A percentile compares a stretch with the other conserved stretches of the same genome.
Conservation (phyloP, 139 green algal genomes). For the Volvox africanus region DNA sequence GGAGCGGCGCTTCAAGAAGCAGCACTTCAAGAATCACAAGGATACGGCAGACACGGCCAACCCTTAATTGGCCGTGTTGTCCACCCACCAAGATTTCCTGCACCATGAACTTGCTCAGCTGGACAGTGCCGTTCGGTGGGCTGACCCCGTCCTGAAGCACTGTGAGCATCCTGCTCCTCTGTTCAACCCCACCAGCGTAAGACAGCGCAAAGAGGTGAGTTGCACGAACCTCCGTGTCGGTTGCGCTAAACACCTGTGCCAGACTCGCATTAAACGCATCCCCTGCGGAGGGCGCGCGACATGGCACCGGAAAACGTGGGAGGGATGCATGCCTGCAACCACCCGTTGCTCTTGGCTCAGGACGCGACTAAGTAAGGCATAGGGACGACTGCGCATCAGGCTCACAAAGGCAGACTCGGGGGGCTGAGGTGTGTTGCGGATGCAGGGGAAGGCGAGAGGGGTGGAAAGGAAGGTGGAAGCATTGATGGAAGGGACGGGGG, state of each 20-base stretch:
- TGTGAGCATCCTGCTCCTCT: not conserved
- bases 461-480: no score
- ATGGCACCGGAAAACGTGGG: not conserved
- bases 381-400: no score
- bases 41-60: no score
- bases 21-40: no score
- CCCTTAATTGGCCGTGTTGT: no score
- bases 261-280: not conserved
- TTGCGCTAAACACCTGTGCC: not conserved
- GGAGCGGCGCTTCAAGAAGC: no score
- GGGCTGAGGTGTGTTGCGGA: no score
- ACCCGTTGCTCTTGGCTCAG: no score
- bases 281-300: not conserved
- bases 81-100: not conserved
- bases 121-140: not conserved
- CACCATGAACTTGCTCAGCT: not conserved
- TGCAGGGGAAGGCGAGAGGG: no score
- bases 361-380: no score
- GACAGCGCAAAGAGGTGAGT: not conserved
- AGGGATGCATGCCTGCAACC: not conserved
- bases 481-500: no score
- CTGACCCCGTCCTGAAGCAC: not conserved
- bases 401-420: no score
- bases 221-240: not conserved
- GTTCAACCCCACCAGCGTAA: not conserved